A percentile compares a stretch with the other conserved stretches of the same genome.
Conservation (phyloP, 176 grass and related monocot species). For the Carex myosuroides region DNA sequence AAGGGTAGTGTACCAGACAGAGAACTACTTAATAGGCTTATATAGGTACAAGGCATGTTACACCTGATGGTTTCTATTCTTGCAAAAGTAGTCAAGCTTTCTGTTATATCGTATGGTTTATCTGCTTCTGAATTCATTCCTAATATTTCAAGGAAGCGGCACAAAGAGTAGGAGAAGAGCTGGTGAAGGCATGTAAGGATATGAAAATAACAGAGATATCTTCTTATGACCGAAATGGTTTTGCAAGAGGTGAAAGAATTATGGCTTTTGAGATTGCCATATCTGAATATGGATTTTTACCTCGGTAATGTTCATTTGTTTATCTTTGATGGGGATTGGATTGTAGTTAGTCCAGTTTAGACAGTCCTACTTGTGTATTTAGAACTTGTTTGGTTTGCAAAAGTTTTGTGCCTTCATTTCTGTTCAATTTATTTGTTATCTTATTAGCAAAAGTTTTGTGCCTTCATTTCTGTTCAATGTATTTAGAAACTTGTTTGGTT, state of each 20-base stretch:
- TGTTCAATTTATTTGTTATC: not conserved
- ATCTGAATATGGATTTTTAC: slow-evolving; percentile 63
- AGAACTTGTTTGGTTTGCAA: not conserved
- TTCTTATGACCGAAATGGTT: slow-evolving; percentile 76
- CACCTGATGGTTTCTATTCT: not conserved
- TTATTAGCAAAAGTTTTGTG: too few relatives aligned
- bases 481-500: too few relatives aligned
- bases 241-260: slow-evolving; percentile 81
- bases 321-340: not conserved
- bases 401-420: not conserved
- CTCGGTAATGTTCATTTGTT: slow-evolving; percentile 19
- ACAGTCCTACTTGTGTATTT: not conserved
- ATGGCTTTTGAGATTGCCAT: slow-evolving; percentile 58
- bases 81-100: not conserved
- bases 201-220: slow-evolving; percentile 65
- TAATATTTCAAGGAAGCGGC: slow-evolving; percentile 49
- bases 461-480: too few relatives aligned
- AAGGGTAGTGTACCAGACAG: not conserved
- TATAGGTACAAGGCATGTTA: not conserved
- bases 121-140: not conserved
- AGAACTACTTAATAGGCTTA: not conserved
- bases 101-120: not conserved
- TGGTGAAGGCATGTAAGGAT: slow-evolving; percentile 51
- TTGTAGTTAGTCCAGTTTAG: not conserved
- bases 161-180: slow-evolving; percentile 63